These are phyloP conservation scores for Melanogaster broomeanus DNA, from an alignment of 768 basidiomycete genomes.

Conservation along the genomic window DNA sequence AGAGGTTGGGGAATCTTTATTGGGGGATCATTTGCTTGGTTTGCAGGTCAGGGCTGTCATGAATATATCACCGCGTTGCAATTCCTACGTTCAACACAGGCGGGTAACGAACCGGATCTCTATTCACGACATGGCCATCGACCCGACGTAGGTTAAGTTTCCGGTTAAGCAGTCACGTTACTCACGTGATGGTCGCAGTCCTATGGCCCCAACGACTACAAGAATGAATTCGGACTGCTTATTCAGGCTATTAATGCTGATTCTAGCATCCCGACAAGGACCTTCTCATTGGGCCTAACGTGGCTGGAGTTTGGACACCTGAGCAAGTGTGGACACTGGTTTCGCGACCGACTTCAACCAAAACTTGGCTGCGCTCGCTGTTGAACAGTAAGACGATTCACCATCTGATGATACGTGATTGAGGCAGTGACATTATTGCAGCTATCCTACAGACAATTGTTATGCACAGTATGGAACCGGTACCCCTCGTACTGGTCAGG, in stretches of 20 bases:
- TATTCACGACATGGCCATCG: conserved; percentile 50
- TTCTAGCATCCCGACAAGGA: conserved; percentile 39
- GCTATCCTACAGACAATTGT: conserved; percentile 67
- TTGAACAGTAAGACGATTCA: conserved; percentile 49
- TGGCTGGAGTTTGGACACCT: conserved; percentile 57
- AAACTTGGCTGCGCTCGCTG: conserved; percentile 45
- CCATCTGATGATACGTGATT: not conserved
- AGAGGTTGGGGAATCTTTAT: conserved; percentile 56
- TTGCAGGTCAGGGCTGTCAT: conserved; percentile 28
- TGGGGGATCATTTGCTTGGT: conserved; percentile 67
- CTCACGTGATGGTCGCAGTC: conserved; percentile 17
- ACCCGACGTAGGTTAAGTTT: conserved; percentile 5
- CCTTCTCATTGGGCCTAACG: conserved; percentile 63
- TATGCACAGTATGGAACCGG: conserved; percentile 49
- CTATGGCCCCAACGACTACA: conserved; percentile 43
- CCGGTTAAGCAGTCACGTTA: too few species aligned
- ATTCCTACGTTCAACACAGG: conserved; percentile 35
- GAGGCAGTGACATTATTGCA: conserved; percentile 24
- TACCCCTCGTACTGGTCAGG: conserved; percentile 41
- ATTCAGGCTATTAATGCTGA: conserved; percentile 44
- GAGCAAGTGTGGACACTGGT: conserved; percentile 53
- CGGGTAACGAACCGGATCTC: conserved; percentile 81
- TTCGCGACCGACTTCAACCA: conserved; percentile 47
- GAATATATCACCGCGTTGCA: too few species aligned
- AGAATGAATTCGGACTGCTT: conserved; percentile 51